Base-by-base conservation (phyloP, 2,329 filamentous ascomycete genomes). In the Aspergillus sp. region DNA sequence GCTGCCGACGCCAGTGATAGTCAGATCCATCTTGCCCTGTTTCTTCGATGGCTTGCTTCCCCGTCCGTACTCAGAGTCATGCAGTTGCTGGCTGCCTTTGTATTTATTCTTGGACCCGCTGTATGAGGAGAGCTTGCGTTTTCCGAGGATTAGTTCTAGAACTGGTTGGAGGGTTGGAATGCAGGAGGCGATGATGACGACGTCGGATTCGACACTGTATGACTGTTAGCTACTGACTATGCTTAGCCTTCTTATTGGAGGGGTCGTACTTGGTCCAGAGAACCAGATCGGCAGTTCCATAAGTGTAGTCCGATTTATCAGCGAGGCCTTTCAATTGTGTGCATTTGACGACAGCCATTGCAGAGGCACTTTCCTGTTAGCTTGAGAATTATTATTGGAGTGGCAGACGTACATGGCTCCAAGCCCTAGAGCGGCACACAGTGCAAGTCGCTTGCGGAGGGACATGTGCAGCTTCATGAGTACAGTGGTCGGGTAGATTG, bases 201-300 rank as follows among this genome's bases (percentile, higher is more conserved):
- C 62, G 55, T 73, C 69, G 11, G 66, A 67, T 63, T 74, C 72
- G 51, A 74, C 61, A 45, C 68, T 68, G 6, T 0, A 22, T 5
- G 20, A 5, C 6, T 54, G 27, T 30, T 50, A 58, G 55, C 3
- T 4, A 20, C 3, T 20, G 20, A 20, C 20, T 20, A 20, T 20
- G 3, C 20, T 3, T 20, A 20, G 20, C 20, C 20, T 20, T 20
- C 3, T 20, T 20, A 20, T 3, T 20, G 2, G 19, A 20, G 20
- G 20, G 20, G 3, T 1, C 3, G 20, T 20, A 79, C 77, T 73
- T 70, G 5, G 78, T 80, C 78, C 79, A 81, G 27, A 80, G 73
- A 1, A 79, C 70, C 4, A 80, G 66, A n/a, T 79, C 76, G 0
- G 73, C 72, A 3, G 75, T 79, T 19, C 73, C 71, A 46, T 70